Percentiles rank a stretch among this genome's conserved stretches.
phyloP scores from a whole-genome alignment of 768 basidiomycete species.

The Coprinopsis cinerea region DNA sequence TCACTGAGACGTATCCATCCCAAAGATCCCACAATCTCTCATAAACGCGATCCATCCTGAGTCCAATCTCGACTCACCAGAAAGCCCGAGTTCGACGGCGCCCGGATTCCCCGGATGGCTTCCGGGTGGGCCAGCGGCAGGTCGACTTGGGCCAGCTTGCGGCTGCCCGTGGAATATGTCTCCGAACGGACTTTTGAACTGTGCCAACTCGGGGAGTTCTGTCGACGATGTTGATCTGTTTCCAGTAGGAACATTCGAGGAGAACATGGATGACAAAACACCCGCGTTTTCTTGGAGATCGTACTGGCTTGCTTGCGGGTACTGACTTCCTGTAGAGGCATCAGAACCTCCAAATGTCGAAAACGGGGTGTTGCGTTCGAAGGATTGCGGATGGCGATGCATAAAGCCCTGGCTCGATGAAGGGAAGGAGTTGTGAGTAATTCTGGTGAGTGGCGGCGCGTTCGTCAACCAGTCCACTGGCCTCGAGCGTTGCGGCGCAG shows the following conservation, averaged over 20 bases:
- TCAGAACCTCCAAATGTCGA: background rate
- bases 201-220: background rate
- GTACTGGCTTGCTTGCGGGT: constrained; percentile 2
- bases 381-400: background rate
- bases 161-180: background rate
- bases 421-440: background rate
- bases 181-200: background rate
- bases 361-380: no score
- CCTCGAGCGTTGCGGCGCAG: no score
- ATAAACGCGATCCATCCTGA: constrained; percentile 46
- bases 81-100: constrained; percentile 39
- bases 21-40: constrained; percentile 45
- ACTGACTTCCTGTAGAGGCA: background rate
- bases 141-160: no score
- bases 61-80: constrained; percentile 40
- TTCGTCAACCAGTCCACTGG: no score
- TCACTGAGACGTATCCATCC: constrained; percentile 17
- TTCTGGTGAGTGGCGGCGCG: no score
- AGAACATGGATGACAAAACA: constrained; percentile 7
- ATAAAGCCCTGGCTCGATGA: background rate
- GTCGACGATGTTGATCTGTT: background rate
- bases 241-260: background rate
- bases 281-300: constrained; percentile 8
- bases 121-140: background rate
- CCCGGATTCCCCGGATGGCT: constrained; percentile 17